Evolutionary conservation across 2,329 filamentous ascomycete genomes (phyloP), one percentile per base, ranked within the genome.

Genomic region (Cryoendolithus antarcticus): DNA sequence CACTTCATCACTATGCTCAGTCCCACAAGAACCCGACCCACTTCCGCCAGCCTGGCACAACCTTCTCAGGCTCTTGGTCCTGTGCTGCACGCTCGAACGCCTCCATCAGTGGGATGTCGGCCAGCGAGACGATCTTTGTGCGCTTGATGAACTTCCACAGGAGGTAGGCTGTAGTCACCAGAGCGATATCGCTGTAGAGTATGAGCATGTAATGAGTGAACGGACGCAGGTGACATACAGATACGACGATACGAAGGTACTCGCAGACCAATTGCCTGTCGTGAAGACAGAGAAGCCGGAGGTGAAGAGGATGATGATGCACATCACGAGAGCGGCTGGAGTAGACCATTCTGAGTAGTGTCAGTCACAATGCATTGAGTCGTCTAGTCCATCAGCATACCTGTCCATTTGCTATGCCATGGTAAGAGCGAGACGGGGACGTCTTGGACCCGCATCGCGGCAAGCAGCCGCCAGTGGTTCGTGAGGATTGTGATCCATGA

Each of bases 401-500:
- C 37, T 2, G 58, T 62, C 58, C 59, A 62, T 8, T 41, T 38
- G n/a, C 58, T 60, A 39, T 71, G 50, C 50, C 50, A 53, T 5
- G 50, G 50, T 1, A 53, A 37, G 1, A 40, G 34, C 6, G 48
- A 47, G 13, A 49, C 37, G 4, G 50, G 49, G 21, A 53, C 46
- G 3, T 37, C 39, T 11, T 53, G 50, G 34, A 49, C 48, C 35
- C 43, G 48, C 48, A 53, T 50, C 2, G 50, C 50, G 15, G 49
- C 32, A 21, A 53, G 42, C 1, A 53, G 45, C 2, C 49, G 48
- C 34, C 48, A 38, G 30, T 52, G 50, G 32, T 53, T 53, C 10
- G 24, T 10, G 6, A 50, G 39, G 34, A 53, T 50, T 9, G 45
- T 39, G 21, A 45, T 49, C 78, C 78, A 82, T 2, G 71, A 76